Conservation (phyloP, 2,329 filamentous ascomycete genomes). For the Byssothecium circinans region DNA sequence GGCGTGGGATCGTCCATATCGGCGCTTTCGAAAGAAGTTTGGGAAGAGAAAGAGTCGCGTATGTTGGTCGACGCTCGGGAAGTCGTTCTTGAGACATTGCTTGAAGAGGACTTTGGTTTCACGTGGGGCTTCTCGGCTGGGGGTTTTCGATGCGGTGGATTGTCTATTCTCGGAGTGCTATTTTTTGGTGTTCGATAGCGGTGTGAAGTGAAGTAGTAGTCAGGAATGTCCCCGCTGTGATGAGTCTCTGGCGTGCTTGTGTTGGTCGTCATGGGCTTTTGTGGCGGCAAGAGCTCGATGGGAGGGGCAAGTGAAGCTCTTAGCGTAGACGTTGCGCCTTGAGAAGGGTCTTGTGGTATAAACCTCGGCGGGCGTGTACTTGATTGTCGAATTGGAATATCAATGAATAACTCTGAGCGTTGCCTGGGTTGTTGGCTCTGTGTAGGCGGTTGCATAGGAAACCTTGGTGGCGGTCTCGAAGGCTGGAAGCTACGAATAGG, state of each 20-base stretch:
- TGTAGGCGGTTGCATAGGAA: background rate
- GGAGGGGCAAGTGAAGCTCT: slow-evolving; percentile 14
- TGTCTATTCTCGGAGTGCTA: slow-evolving; percentile 8
- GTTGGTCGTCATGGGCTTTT: slow-evolving; percentile 19
- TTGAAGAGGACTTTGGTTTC: slow-evolving; percentile 29
- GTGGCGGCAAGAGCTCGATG: slow-evolving; percentile 17
- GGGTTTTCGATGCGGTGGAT: slow-evolving; percentile 12
- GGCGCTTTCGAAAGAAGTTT: slow-evolving; percentile 52
- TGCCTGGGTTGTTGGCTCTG: slow-evolving; percentile 9
- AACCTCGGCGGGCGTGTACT: slow-evolving; percentile 25
- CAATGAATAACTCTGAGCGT: slow-evolving; percentile 33
- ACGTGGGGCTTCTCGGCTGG: slow-evolving; percentile 23
- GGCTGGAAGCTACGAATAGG: slow-evolving; percentile 40
- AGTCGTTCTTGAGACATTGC: slow-evolving; percentile 31
- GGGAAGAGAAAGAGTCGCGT: slow-evolving; percentile 38
- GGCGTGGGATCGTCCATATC: slow-evolving; percentile 51
- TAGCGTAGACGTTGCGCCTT: background rate
- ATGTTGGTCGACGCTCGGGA: slow-evolving; percentile 33
- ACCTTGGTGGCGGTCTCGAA: slow-evolving; percentile 22
- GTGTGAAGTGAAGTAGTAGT: slow-evolving; percentile 40
- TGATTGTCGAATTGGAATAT: slow-evolving; percentile 36
- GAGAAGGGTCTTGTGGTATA: background rate
- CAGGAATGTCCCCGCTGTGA: slow-evolving; percentile 37
- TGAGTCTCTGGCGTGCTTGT: slow-evolving; percentile 24
- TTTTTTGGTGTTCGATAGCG: slow-evolving; percentile 11